Conservation (phyloP, 495 filamentous ascomycete genomes). For the Aspergillus avenaceus region DNA sequence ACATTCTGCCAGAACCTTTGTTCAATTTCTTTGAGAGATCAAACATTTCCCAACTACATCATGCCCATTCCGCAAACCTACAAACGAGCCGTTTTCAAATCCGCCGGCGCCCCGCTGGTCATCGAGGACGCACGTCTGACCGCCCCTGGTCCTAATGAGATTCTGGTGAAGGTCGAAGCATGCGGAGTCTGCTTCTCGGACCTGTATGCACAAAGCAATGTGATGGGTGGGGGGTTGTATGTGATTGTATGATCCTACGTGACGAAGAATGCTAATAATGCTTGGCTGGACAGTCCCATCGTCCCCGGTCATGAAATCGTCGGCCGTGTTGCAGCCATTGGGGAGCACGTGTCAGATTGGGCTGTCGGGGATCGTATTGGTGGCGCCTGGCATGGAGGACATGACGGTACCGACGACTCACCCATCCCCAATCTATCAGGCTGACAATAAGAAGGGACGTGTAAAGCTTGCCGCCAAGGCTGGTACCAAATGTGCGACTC, state of each 20-base stretch:
- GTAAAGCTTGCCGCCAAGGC: constrained; percentile 44
- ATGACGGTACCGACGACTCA: constrained; percentile 37
- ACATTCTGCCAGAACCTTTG: too few species aligned
- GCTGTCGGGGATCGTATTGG: constrained; percentile 48
- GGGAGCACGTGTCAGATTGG: constrained; percentile 38
- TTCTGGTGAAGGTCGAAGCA: constrained; percentile 52
- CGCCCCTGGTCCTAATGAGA: constrained; percentile 34
- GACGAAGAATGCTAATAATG: background rate
- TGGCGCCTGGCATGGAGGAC: constrained; percentile 54
- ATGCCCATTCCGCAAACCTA: constrained; percentile 44
- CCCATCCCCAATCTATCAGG: too few species aligned
- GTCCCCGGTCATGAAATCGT: constrained; percentile 54
- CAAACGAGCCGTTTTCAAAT: constrained; percentile 43
- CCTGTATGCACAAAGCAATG: constrained; percentile 27
- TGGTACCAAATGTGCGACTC: constrained; percentile 54
- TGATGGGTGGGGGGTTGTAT: constrained; percentile 38
- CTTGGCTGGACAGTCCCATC: constrained; percentile 32
- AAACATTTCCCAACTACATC: too few species aligned
- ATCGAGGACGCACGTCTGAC: constrained; percentile 42
- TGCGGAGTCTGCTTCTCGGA: constrained; percentile 53
- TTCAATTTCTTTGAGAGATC: too few species aligned
- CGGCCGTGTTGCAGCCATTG: constrained; percentile 48
- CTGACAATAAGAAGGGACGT: constrained; percentile 22
- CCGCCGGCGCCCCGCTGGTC: constrained; percentile 28
- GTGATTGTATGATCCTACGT: background rate